phyloP scores from a whole-genome alignment of 1,139 yeast species.

The Saccharomyces hybrid region DNA sequence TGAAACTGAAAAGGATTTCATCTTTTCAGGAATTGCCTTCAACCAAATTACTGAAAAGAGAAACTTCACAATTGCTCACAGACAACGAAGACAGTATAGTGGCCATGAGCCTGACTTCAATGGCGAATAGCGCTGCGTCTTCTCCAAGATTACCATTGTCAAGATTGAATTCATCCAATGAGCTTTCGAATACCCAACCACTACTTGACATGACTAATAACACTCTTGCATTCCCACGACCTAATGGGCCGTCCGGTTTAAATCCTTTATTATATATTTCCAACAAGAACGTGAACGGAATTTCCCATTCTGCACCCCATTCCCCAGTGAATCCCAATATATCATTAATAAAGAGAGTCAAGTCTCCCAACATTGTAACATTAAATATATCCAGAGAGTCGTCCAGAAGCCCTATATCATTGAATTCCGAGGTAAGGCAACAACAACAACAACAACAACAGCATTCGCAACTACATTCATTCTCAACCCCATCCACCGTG shows the following conservation, averaged over 20 bases:
- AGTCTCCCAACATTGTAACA: slow-evolving; percentile 32
- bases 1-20: slow-evolving; percentile 22
- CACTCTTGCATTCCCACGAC: slow-evolving; percentile 19
- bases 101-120: slow-evolving; percentile 31
- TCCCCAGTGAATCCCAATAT: slow-evolving; percentile 15
- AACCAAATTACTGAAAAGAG: slow-evolving; percentile 9
- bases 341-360: slow-evolving; percentile 29
- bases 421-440: slow-evolving; percentile 9
- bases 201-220: background rate
- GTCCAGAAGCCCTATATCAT: slow-evolving; percentile 29
- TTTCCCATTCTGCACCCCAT: slow-evolving; percentile 8
- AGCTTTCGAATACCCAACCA: slow-evolving; percentile 5
- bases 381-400: slow-evolving; percentile 32
- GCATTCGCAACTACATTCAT: background rate
- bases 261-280: slow-evolving; percentile 5
- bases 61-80: slow-evolving; percentile 17
- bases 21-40: slow-evolving; percentile 5
- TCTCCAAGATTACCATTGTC: slow-evolving; percentile 29
- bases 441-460: background rate
- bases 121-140: slow-evolving; percentile 32
- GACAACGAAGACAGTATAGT: slow-evolving; percentile 32
- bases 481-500: background rate
- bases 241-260: background rate
- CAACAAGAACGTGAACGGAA: background rate
- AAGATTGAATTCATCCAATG: slow-evolving; percentile 20